phyloP scores from a whole-genome alignment of 108 stramenopile species.

The Skeletonema potamos region DNA sequence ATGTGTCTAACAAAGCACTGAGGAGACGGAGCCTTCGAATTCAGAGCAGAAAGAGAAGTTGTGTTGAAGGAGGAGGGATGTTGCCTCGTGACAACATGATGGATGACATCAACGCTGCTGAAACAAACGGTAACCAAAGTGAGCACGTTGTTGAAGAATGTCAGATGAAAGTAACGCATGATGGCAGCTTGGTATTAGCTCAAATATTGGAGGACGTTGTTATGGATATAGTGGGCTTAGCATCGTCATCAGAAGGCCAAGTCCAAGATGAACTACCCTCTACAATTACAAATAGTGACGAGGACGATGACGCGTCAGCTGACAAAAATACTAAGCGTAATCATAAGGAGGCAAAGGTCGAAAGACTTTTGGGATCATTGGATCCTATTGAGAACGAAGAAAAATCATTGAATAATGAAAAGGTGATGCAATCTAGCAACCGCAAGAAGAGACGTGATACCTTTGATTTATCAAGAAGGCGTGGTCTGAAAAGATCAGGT shows the following conservation, averaged over 20 bases:
- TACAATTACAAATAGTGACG: not conserved
- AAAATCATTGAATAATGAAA: not conserved
- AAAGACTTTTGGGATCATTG: not conserved
- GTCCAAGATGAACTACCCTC: not conserved
- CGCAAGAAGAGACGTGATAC: conserved; percentile 23
- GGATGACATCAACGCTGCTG: not conserved
- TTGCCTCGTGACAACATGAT: not conserved
- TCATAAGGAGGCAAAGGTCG: not conserved
- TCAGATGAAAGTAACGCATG: not conserved
- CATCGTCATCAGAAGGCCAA: not conserved
- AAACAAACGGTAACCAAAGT: not conserved
- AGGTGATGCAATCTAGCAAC: not conserved
- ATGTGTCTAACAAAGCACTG: not conserved
- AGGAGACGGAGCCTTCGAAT: not conserved
- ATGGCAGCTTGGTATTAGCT: not conserved
- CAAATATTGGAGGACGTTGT: not conserved
- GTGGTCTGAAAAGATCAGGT: not conserved
- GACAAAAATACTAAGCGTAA: not conserved
- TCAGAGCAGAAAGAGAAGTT: not conserved
- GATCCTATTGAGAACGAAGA: not conserved
- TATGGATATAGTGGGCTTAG: not conserved
- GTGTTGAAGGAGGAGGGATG: not conserved
- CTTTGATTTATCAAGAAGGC: conserved; percentile 32
- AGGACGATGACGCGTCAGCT: no score
- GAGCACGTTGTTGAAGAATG: not conserved